Evolutionary conservation across 2,329 filamentous ascomycete species (phyloP).

Genomic region (Cytospora mali): DNA sequence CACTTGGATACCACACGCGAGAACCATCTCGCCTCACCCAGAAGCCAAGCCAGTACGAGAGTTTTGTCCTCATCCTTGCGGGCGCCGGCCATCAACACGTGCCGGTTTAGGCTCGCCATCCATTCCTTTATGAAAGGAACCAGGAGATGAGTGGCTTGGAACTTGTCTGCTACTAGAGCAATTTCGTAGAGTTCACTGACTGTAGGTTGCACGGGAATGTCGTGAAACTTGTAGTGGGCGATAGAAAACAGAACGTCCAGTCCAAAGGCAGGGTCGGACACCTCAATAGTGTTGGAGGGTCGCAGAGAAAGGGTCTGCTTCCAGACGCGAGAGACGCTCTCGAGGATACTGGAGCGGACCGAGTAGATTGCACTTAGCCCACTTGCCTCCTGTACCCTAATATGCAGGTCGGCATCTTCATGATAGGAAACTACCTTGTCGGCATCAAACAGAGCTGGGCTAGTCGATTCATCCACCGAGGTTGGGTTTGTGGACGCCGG

Average conservation of each 20-base stretch:
- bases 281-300: constrained; percentile 11
- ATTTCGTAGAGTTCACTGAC: constrained; percentile 30
- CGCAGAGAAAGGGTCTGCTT: constrained; percentile 14
- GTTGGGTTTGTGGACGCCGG: constrained; percentile 2
- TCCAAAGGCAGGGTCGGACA: constrained; percentile 25
- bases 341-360: constrained; percentile 28
- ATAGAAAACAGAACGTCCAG: constrained; percentile 32
- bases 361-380: constrained; percentile 24
- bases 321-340: constrained; percentile 29
- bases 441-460: neutral
- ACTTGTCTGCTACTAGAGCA: constrained; percentile 31
- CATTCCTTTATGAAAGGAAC: constrained; percentile 31
- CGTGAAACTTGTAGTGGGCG: constrained; percentile 33
- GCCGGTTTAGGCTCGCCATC: constrained; percentile 24
- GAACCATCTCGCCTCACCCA: constrained; percentile 32
- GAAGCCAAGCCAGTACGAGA: constrained; percentile 30
- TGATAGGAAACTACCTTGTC: constrained; percentile 28
- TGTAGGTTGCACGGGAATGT: constrained; percentile 25
- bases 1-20: constrained; percentile 25
- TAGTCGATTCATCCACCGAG: constrained; percentile 11
- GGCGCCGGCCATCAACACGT: constrained; percentile 23
- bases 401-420: constrained; percentile 29
- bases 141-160: constrained; percentile 30
- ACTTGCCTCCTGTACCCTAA: constrained; percentile 25
- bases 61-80: constrained; percentile 29